Evolutionary conservation across 1,284 basidiomycete genomes (phyloP), one percentile per base, ranked within the genome.

Genomic region (Ganoderma lingzhi): DNA sequence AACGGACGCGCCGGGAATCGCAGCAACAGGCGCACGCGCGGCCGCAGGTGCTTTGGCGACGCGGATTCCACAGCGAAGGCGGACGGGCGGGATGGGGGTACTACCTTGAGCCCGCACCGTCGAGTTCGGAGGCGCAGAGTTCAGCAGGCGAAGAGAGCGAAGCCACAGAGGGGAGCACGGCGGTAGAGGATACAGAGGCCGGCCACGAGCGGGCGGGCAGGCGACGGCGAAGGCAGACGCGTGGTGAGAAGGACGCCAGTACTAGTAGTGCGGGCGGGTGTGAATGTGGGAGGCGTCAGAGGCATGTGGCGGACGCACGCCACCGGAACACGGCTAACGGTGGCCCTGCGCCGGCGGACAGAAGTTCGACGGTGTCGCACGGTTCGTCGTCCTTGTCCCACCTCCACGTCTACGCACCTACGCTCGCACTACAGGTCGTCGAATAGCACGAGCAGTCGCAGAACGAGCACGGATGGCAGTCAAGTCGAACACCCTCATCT

Each of bases 401-500:
- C 35, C 55, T 14, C 14, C 59, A 59, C 37, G 62, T 67, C 56
- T 55, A 32, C 30, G 64, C 67, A 68, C 74, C 62, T 69, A 53
- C 66, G 62, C 67, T 67, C 19, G 23, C 63, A 61, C 67, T 66
- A 61, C 66, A 72, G 70, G 60, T 62, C 66, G 32, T 75, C 71
- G 70, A 70, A 63, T 73, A 66, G 64, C 66, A 60, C 45, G 62
- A 1, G 35, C 62, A 32, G 28, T 63, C 53, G 59, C 67, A 17
- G 64, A 44, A 56, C 66, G 67, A 37, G 55, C 53, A 63, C 42
- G 42, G 9, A 76, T 79, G 79, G 75, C 78, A 15, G 67, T 66
- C 70, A 77, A 77, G 62, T 72, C 77, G 0, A 73, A 73, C 55
- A 51, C 69, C 23, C 70, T 74, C 68, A 70, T 79, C 12, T 78